Conservation (phyloP, 176 grass and related monocot species). For the Calamus simplicifolius region DNA sequence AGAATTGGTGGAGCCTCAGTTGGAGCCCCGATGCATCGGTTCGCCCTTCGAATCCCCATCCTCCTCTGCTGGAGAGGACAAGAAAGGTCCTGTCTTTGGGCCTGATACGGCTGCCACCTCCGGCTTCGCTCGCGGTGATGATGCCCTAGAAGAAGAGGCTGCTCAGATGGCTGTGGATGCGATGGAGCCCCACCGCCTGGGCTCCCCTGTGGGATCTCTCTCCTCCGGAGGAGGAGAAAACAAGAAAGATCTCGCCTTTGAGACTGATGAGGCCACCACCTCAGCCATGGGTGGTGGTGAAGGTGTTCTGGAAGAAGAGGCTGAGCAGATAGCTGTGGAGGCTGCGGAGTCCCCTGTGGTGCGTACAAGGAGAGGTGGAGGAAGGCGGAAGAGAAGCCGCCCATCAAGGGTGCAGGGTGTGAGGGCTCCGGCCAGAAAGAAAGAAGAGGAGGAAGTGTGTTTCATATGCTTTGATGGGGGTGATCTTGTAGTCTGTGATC, state of each 20-base stretch:
- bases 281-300: no score
- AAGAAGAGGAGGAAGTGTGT: slow-evolving; percentile 88
- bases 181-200: slow-evolving; percentile 22
- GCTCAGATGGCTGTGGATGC: slow-evolving; percentile 15
- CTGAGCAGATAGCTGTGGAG: slow-evolving; percentile 27
- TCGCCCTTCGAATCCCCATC: no score
- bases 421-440: slow-evolving; percentile 33
- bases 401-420: slow-evolving; percentile 43
- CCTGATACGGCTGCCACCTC: slow-evolving; percentile 5
- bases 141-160: slow-evolving; percentile 6
- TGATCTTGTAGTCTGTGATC: slow-evolving; percentile 96
- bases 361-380: slow-evolving; percentile 39
- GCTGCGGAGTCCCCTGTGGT: slow-evolving; percentile 34
- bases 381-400: slow-evolving; percentile 61
- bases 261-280: no score
- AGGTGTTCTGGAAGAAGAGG: slow-evolving; percentile 24
- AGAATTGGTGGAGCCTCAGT: background rate
- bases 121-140: slow-evolving; percentile 1
- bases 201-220: no score
- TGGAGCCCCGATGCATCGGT: no score
- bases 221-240: no score
- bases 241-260: background rate
- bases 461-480: slow-evolving; percentile 99
- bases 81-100: background rate
- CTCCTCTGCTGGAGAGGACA: no score